A percentile compares a stretch with the other conserved stretches of the same genome.
phyloP scores from a whole-genome alignment of 352 stramenopile species.

The Nothophytophthora sp. region DNA sequence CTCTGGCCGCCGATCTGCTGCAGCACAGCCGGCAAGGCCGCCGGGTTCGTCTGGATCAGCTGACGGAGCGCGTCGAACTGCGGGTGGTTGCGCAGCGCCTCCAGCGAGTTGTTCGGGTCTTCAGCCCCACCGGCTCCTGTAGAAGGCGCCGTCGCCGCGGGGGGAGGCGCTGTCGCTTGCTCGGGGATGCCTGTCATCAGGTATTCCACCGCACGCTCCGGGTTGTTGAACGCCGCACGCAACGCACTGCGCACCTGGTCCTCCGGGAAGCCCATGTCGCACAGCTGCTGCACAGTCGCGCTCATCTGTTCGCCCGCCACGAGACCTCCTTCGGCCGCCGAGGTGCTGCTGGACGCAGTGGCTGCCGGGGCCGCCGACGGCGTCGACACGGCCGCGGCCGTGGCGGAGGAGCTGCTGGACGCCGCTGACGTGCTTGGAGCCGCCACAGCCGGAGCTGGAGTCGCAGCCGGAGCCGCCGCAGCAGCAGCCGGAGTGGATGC shows the following conservation, averaged over 20 bases:
- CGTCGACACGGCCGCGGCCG: slow-evolving; percentile 63
- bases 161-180: slow-evolving; percentile 29
- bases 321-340: slow-evolving; percentile 9
- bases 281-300: slow-evolving; percentile 69
- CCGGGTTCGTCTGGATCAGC: slow-evolving; percentile 85
- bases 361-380: slow-evolving; percentile 54
- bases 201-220: slow-evolving; percentile 87
- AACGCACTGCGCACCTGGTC: slow-evolving; percentile 81
- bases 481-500: slow-evolving; percentile 25
- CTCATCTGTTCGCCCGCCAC: slow-evolving; percentile 41
- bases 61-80: slow-evolving; percentile 85
- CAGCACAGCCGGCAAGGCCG: slow-evolving; percentile 72
- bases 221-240: slow-evolving; percentile 86
- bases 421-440: slow-evolving; percentile 68
- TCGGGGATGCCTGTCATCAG: slow-evolving; percentile 88
- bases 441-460: slow-evolving; percentile 23
- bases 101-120: slow-evolving; percentile 49
- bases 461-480: slow-evolving; percentile 22
- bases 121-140: slow-evolving; percentile 16
- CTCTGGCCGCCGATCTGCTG: slow-evolving; percentile 87
- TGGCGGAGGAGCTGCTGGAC: slow-evolving; percentile 67
- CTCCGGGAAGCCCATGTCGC: slow-evolving; percentile 89
- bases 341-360: slow-evolving; percentile 21
- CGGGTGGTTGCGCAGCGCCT: slow-evolving; percentile 81
- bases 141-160: slow-evolving; percentile 20